phyloP scores from a whole-genome alignment of 2,329 filamentous ascomycete genomes.

The Cladophialophora yegresii region DNA sequence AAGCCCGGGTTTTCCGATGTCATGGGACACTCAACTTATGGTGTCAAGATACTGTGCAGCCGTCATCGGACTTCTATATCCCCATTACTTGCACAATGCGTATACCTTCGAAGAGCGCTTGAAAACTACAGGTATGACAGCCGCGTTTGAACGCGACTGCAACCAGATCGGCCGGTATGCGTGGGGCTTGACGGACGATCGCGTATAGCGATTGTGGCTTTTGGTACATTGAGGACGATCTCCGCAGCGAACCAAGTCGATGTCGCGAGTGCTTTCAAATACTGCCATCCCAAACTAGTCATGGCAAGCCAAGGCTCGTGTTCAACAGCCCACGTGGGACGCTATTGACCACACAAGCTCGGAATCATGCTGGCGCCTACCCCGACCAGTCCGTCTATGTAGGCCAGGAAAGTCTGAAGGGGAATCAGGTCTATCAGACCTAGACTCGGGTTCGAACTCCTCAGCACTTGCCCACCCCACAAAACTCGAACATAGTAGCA shows the following conservation, averaged over 20 bases:
- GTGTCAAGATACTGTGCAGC: not conserved
- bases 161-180: constrained; percentile 30
- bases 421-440: constrained; percentile 71
- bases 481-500: constrained; percentile 65
- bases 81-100: no score
- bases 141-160: not conserved
- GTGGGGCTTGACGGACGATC: no score
- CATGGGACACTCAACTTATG: not conserved
- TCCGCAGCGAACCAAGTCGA: not conserved
- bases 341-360: constrained; percentile 39
- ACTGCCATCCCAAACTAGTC: not conserved
- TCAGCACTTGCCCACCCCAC: constrained; percentile 68
- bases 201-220: no score
- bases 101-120: no score
- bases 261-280: not conserved
- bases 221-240: not conserved
- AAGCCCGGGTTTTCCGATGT: not conserved
- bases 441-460: constrained; percentile 68
- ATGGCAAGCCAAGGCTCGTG: not conserved
- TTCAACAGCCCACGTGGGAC: not conserved
- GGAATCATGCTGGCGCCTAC: constrained; percentile 47
- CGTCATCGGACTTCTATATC: no score
- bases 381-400: constrained; percentile 72
- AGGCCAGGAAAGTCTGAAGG: constrained; percentile 63
- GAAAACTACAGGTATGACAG: not conserved